phyloP scores from a whole-genome alignment of 176 grass and related monocot species.

The bread wheat (Triticum aestivum) region IWGSC_CS_RefSeq_v2.1 NC_057804.1:351332247-351332746 shows the following conservation, averaged over 20 bases:
- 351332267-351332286: not conserved
- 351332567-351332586: not conserved
- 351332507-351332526: not conserved
- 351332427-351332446: not conserved
- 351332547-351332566: not conserved
- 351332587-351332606: not conserved
- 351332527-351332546: not conserved
- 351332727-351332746: not conserved
- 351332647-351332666: not conserved
- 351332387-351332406: not conserved
- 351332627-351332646: not conserved
- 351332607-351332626: no score
- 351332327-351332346: not conserved
- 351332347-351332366: no score
- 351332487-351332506: not conserved
- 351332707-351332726: not conserved
- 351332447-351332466: not conserved
- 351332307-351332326: not conserved
- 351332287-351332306: not conserved
- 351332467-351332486: not conserved
- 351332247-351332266: not conserved
- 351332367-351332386: not conserved
- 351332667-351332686: conserved; percentile 3
- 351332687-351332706: not conserved
- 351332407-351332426: not conserved